Base-by-base conservation (phyloP, 352 stramenopile genomes). In the Phytophthora aleatoria region DNA sequence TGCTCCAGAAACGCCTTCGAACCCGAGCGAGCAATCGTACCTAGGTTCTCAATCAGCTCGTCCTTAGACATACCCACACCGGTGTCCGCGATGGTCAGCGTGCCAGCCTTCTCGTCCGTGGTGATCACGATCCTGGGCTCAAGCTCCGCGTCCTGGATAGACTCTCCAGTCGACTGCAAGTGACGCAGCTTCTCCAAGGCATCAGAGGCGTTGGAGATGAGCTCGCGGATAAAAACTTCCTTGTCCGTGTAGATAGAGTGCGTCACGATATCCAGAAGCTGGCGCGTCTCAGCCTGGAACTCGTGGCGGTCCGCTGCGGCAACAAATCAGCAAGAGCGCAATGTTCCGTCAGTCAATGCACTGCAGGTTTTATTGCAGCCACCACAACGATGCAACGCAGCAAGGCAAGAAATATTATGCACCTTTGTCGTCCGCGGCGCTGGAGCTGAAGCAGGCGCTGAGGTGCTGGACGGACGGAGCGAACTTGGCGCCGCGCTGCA, bases 211-310 rank as follows among this genome's bases (percentile, higher is more conserved):
- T 99, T 99, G 26, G 94, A 99, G 56, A 99, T 98, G 12, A 99
- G 83, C 76, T 99, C 98, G 41, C 97, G 88, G 27, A 99, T 81
- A 77, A 99, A 99, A 2, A 99, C 95, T 61, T 99, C 97, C 82
- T 99, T 99, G 79, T 99, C 97, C 31, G 97, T 99, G 83, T 99
- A 99, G 57, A 99, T 97, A 15, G 97, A 99, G 79, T 99, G 95
- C 8, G 97, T 99, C 60, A 99, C 97, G 61, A 99, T 99, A 69
- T 99, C 95, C 43, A 99, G 67, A 60, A 99, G 77, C 75, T 98
- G 94, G 20, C 89, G 90, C 50, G 95, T 99, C 71, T 99, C 96
- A 16, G 96, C 94, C 69, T 98, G 90, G 77, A 99, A 99, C 68
- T 97, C 92, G 61, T 92, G 84, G 49, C 79, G 83, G 52, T 96